Evolutionary conservation across 108 stramenopile species (phyloP), one percentile per base, ranked within the genome.

Genomic region (Stephanodiscus minutulus): DNA sequence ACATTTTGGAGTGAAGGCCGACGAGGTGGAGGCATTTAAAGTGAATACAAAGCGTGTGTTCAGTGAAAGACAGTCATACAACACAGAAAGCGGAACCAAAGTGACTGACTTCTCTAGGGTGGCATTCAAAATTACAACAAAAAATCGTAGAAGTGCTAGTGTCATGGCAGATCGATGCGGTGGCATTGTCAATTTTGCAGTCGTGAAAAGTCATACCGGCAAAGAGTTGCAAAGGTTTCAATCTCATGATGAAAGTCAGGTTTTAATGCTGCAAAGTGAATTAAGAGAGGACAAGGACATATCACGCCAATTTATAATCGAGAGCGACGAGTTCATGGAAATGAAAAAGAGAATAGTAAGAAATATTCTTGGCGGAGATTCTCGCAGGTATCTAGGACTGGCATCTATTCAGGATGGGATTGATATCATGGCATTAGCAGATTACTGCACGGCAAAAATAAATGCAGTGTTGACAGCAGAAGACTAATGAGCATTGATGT

Each of bases 101-200:
- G 29, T 76, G 25, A 87, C 90, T 0, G 92, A 93, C 58, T 93
- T 91, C 75, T 82, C 77, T 13, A 66, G 72, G 20, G 73, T 88
- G 41, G 85, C 81, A 39, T 95, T 95, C 66, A 84, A 82, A 37
- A 76, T 95, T 21, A 82, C 61, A 17, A 90, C 86, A 25, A 83
- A 70, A 58, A 68, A 64, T 25, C 88, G 91, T 12, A 44, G 46
- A 28, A 66, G 11, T 31, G 85, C 87, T 11, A 88, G 74, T 68
- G 85, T 95, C 29, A 86, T 89, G 56, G 90, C 93, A 48, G 91
- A 92, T 82, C 83, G 93, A 22, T 92, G 89, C 72, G 91, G 91
- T 18, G 91, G 89, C 13, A 75, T 88, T 49, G 85, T 89, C 36
- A 86, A 84, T 73, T 86, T 87, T 59, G 87, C 75, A 8, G 84